Evolutionary conservation across 306 rosid genomes (phyloP), one percentile per base, ranked within the genome.

Genomic region (Hylodesmum podocarpum): DNA sequence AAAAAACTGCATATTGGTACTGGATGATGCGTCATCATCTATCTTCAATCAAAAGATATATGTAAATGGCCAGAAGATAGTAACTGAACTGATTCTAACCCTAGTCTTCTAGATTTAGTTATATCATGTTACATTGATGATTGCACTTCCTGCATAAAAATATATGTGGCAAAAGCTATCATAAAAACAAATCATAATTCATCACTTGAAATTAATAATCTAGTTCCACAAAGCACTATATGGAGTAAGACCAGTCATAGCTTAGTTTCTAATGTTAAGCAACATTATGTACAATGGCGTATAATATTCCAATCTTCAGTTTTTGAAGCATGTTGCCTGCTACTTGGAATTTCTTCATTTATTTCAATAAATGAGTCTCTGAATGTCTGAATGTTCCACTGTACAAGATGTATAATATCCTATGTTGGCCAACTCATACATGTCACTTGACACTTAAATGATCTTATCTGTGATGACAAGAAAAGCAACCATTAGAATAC

Each of bases 391-490:
- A 15, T 62, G 33, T 73, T 33, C 16, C 64, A 46, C 64, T 18
- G 40, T 58, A 54, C 66, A 69, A 18, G 67, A 27, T 18, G 40
- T 58, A 54, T 59, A 69, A 18, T 61, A 27, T 21, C 72, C 50
- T 66, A 16, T 51, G 57, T 49, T 80, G 27, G 15, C 21, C 22
- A 55, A 40, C 21, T 47, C 29, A 53, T 68, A 47, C 47, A 44
- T 5, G 21, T 43, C 64, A 24, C 58, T 51, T 59, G 44, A 44
- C 66, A 41, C 3, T 51, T 6, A 37, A 64, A 51, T 33, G 31
- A 62, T 66, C 49, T 66, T 15, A 73, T 85, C 88, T 81, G 80
- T 79, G 64, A 64, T 47, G 65, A 9, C 66, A 73, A 73, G 53
- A 71, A 71, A 78, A 34, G 19, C 33, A 57, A 58, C 21, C 16